Evolutionary conservation across 169 alveolate genomes (phyloP).

Genomic region (Besnoitia besnoiti): DNA sequence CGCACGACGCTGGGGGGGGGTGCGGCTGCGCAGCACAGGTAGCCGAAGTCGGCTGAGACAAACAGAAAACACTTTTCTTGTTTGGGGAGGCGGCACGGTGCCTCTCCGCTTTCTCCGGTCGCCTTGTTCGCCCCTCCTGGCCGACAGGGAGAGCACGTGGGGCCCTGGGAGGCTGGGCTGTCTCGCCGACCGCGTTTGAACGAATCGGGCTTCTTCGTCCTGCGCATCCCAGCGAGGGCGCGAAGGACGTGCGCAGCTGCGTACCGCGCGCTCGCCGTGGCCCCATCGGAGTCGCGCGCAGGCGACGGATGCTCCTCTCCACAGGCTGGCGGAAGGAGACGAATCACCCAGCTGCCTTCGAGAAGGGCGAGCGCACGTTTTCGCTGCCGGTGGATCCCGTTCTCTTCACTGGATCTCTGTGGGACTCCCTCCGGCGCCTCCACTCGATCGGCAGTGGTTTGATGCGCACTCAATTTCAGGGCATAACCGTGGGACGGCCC

Average conservation of each 20-base stretch:
- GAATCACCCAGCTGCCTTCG: conserved; percentile 12
- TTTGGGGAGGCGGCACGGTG: background rate
- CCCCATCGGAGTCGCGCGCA: no score
- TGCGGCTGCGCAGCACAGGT: background rate
- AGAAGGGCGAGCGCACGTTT: background rate
- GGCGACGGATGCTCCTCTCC: background rate
- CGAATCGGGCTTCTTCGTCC: background rate
- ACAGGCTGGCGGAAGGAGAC: background rate
- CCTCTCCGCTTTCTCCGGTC: background rate
- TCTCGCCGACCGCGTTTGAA: background rate
- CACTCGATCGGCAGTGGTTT: no score
- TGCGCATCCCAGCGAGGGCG: background rate
- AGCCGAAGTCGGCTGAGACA: conserved; percentile 4
- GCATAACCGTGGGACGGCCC: no score
- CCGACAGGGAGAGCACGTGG: background rate
- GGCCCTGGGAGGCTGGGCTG: background rate
- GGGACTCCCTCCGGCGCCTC: no score
- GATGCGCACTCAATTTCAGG: no score
- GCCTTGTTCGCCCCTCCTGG: background rate
- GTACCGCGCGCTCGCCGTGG: background rate
- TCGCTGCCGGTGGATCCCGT: background rate
- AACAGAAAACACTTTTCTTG: background rate
- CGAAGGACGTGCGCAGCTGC: background rate
- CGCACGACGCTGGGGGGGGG: conserved; percentile 28
- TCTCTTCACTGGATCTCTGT: no score